Evolutionary conservation across 345 rosid genomes (phyloP).

Genomic region (Sonneratia caseolaris): DNA sequence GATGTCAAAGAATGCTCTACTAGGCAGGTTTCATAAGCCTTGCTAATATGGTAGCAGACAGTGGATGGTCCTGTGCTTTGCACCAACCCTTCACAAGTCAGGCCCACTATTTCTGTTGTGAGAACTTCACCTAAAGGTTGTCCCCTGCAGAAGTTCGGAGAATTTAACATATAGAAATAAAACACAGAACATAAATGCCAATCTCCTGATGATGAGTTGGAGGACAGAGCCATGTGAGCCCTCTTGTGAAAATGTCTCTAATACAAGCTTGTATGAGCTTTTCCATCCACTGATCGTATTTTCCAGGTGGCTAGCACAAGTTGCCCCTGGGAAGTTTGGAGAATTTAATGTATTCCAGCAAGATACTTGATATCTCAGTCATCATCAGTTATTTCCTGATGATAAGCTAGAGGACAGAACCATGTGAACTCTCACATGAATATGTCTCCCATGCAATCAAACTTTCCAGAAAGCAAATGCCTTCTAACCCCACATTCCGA

Average conservation of each 20-base stretch:
- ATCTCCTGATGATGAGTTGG: slow-evolving; percentile 6
- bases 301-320: background rate
- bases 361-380: background rate
- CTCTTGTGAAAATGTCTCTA: background rate
- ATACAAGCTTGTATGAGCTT: background rate
- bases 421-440: slow-evolving; percentile 6
- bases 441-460: background rate
- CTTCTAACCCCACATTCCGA: slow-evolving; percentile 4
- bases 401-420: slow-evolving; percentile 2
- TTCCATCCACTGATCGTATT: background rate
- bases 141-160: background rate
- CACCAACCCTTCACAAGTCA: no score
- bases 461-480: background rate
- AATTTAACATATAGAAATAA: background rate
- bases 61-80: no score
- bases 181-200: background rate
- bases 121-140: background rate
- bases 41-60: no score
- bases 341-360: background rate
- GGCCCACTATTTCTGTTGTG: no score
- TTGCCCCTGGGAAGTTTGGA: background rate
- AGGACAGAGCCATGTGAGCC: slow-evolving; percentile 21
- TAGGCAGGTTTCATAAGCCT: no score
- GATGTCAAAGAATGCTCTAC: no score
- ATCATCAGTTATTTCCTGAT: background rate